These are phyloP conservation scores for Hyaloscypha hepaticicola DNA, from an alignment of 495 filamentous ascomycete genomes.

Conservation along the genomic window DNA sequence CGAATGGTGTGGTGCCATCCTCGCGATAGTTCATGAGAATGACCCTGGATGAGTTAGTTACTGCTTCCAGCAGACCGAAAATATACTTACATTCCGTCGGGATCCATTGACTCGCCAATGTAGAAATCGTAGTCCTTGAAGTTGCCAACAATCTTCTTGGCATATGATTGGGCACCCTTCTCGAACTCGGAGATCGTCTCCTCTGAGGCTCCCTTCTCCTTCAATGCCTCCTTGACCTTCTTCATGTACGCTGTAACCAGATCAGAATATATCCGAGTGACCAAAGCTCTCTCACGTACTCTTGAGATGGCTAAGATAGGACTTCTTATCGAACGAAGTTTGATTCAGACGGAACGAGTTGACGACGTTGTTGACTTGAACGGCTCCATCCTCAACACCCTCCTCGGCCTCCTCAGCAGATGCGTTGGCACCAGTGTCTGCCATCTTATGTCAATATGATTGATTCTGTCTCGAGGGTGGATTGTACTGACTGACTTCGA, in stretches of 20 bases:
- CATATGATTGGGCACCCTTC: conserved; percentile 63
- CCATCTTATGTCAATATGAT: conserved; percentile 15
- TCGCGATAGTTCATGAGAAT: conserved; percentile 96
- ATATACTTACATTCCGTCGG: conserved; percentile 77
- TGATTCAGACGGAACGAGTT: conserved; percentile 84
- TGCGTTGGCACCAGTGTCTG: conserved; percentile 93
- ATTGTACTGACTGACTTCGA: conserved; percentile 64
- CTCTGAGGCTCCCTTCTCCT: conserved; percentile 56
- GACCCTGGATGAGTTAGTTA: conserved; percentile 56
- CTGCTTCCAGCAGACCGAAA: neutral
- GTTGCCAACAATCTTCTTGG: conserved; percentile 74
- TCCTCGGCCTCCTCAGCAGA: conserved; percentile 89
- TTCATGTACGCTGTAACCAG: conserved; percentile 77
- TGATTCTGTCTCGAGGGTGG: neutral
- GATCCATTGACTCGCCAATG: conserved; percentile 86
- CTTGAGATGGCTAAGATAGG: conserved; percentile 78
- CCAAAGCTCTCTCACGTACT: conserved; percentile 46
- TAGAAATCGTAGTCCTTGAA: conserved; percentile 97
- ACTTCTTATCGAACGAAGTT: conserved; percentile 81
- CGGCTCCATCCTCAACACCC: conserved; percentile 59
- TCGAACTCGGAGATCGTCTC: conserved; percentile 76
- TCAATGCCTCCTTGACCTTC: conserved; percentile 68
- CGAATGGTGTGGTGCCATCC: conserved; percentile 86
- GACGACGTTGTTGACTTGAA: conserved; percentile 91
- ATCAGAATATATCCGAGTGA: neutral